These are phyloP conservation scores for Ocimum tenuiflorum DNA, from an alignment of 257 asterid genomes.

Conservation along the genomic window DNA sequence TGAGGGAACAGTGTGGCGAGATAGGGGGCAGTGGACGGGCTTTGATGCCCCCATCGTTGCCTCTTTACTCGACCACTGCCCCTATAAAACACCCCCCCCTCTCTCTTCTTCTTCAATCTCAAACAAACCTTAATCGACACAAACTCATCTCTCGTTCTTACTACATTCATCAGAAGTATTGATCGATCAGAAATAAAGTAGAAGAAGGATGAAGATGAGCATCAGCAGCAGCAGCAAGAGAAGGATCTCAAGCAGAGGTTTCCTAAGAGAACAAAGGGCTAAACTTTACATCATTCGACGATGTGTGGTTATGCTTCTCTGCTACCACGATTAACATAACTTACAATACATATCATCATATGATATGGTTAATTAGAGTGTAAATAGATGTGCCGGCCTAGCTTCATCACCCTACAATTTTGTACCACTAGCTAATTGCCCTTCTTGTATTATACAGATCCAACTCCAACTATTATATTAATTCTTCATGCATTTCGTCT, in stretches of 20 bases:
- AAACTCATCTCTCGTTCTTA: neutral
- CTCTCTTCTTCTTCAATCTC: neutral
- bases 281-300: slow-evolving; percentile 51
- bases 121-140: neutral
- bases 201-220: slow-evolving; percentile 27
- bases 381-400: slow-evolving; percentile 23
- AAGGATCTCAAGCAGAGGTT: slow-evolving; percentile 38
- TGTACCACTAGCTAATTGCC: slow-evolving; percentile 16
- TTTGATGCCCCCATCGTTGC: slow-evolving; percentile 51
- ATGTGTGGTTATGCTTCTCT: slow-evolving; percentile 73
- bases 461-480: too few relatives aligned
- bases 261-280: slow-evolving; percentile 55
- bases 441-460: too few relatives aligned
- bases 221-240: slow-evolving; percentile 22
- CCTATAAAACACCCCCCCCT: slow-evolving; percentile 15
- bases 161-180: too few relatives aligned
- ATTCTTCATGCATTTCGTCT: too few relatives aligned
- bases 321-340: slow-evolving; percentile 46
- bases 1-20: slow-evolving; percentile 32
- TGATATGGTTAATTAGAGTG: slow-evolving; percentile 16
- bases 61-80: slow-evolving; percentile 19
- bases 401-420: slow-evolving; percentile 29
- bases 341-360: too few relatives aligned
- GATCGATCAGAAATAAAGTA: too few relatives aligned
- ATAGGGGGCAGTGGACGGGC: slow-evolving; percentile 62